Evolutionary conservation across 2,329 filamentous ascomycete genomes (phyloP), one percentile per base, ranked within the genome.

Genomic region (Cryphonectria carpinicola): DNA sequence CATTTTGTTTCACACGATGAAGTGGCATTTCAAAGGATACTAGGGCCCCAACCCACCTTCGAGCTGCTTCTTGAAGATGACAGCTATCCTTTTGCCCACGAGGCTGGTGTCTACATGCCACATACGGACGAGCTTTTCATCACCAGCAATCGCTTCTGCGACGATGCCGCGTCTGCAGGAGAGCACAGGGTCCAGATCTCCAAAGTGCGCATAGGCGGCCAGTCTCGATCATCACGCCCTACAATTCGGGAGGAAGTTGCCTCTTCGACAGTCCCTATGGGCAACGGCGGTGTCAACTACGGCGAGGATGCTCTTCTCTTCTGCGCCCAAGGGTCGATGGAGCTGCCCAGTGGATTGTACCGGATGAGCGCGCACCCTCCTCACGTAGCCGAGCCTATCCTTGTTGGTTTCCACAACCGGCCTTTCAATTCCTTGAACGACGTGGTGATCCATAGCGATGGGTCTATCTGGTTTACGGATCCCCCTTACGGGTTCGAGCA

Each of bases 361-460:
- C 74, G 72, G 1, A 82, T 82, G 80, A 73, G 77, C 10, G 32
- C 76, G 6, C 68, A 71, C 17, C 73, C 80, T 2, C 80, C 80
- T 0, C 78, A 82, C 39, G 65, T 72, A 6, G 77, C 73, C 0
- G 65, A 69, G 0, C 63, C 73, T 0, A 56, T 85, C 3, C 71
- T 84, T 1, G 81, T 75, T 17, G 80, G 80, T 3, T 87, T 82
- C 74, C 76, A 82, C 52, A 83, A 82, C 1, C 77, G 83, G 8
- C 77, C 79, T 1, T 87, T 87, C 75, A 86, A 86, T 74, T 84
- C 82, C 2, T 77, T 84, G 56, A 85, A 86, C 71, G 85, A 86
- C 68, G 82, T 86, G 4, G 81, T 84, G 10, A 76, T 84, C 22
- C 77, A 80, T 60, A 73, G 72, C 0, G 83, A 84, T 68, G 82